Percentiles rank a stretch among this genome's conserved stretches.
These are phyloP conservation scores for Sarocladiaceae sp. DNA, from an alignment of 2,329 filamentous ascomycete species.

Conservation along the genomic window DNA sequence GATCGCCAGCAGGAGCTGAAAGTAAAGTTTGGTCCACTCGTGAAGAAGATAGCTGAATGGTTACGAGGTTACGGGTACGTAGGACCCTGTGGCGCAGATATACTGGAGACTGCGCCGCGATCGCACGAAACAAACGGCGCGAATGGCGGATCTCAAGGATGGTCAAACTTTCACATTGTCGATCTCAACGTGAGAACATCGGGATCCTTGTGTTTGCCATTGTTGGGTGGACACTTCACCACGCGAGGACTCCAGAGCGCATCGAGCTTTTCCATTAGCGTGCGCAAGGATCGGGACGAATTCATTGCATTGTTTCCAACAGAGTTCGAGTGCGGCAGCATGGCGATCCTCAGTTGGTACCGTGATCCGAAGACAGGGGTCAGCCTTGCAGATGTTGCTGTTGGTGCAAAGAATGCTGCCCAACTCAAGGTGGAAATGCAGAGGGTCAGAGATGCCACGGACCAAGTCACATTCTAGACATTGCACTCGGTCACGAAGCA, in stretches of 20 bases:
- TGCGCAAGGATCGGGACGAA: conserved; percentile 15
- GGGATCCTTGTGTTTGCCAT: conserved; percentile 24
- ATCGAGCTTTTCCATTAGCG: conserved; percentile 24
- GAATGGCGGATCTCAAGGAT: neutral
- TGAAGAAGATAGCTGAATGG: conserved; percentile 21
- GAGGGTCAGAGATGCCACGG: conserved; percentile 20
- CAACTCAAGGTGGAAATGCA: conserved; percentile 18
- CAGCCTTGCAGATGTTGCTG: conserved; percentile 26
- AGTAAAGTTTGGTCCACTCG: conserved; percentile 20
- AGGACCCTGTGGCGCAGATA: conserved; percentile 28
- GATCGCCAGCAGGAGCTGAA: conserved; percentile 22
- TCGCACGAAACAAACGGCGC: neutral
- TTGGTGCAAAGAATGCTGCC: conserved; percentile 22
- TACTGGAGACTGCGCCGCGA: conserved; percentile 22
- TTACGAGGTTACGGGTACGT: conserved; percentile 24
- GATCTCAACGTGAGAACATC: conserved; percentile 30
- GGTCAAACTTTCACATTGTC: conserved; percentile 22
- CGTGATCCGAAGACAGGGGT: conserved; percentile 21
- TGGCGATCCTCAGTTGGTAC: conserved; percentile 28
- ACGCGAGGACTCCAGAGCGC: conserved; percentile 20
- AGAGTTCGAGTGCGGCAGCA: conserved; percentile 21
- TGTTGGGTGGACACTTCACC: conserved; percentile 25
- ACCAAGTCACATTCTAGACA: conserved; percentile 27
- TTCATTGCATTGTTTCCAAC: conserved; percentile 22
- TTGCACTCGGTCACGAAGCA: no score